Evolutionary conservation across 768 basidiomycete genomes (phyloP).

Genomic region (Phaffia tasmanica): DNA sequence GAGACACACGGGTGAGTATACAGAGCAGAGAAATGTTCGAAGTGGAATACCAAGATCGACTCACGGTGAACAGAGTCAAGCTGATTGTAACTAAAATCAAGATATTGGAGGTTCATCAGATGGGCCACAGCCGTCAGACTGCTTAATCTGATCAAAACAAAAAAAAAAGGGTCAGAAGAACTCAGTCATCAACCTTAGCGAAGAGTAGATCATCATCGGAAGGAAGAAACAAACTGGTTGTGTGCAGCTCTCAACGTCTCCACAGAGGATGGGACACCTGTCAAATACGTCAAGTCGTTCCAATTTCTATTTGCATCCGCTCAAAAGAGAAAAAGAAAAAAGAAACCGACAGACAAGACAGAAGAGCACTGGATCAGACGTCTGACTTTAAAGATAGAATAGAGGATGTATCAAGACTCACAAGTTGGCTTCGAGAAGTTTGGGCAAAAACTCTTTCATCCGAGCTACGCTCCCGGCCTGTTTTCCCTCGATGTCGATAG

Average conservation of each 20-base stretch:
- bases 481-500: slow-evolving; percentile 63
- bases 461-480: slow-evolving; percentile 69
- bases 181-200: not conserved
- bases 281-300: slow-evolving; percentile 41
- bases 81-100: slow-evolving; percentile 84
- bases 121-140: slow-evolving; percentile 79
- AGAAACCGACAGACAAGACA: not conserved
- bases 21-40: slow-evolving; percentile 9
- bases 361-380: too few species aligned
- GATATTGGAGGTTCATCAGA: slow-evolving; percentile 67
- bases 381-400: not conserved
- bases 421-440: slow-evolving; percentile 58
- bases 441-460: slow-evolving; percentile 80
- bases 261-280: slow-evolving; percentile 39
- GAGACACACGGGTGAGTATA: not conserved
- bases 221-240: slow-evolving; percentile 30
- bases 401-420: slow-evolving; percentile 41
- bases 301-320: slow-evolving; percentile 30
- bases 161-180: not conserved
- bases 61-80: slow-evolving; percentile 76
- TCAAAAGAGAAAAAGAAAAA: not conserved
- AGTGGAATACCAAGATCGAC: slow-evolving; percentile 37
- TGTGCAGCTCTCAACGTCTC: slow-evolving; percentile 36
- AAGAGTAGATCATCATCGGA: not conserved
- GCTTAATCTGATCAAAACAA: slow-evolving; percentile 50